phyloP scores from a whole-genome alignment of 768 basidiomycete species.

The Mrakia hoshinonis region DNA sequence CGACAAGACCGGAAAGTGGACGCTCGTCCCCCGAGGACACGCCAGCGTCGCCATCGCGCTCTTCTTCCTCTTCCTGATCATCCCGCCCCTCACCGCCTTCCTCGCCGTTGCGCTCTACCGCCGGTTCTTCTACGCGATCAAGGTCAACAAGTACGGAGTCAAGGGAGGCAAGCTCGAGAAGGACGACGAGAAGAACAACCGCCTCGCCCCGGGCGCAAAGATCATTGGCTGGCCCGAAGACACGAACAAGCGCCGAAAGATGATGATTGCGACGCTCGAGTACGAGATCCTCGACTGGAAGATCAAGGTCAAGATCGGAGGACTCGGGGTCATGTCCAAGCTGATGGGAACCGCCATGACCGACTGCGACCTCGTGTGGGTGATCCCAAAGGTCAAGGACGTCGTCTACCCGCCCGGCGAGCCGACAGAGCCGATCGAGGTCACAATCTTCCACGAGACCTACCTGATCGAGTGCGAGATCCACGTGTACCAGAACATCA shows the following conservation, averaged over 20 bases:
- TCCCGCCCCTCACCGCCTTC: slow-evolving; percentile 78
- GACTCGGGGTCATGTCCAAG: slow-evolving; percentile 93
- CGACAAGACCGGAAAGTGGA: slow-evolving; percentile 68
- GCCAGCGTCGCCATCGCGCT: slow-evolving; percentile 70
- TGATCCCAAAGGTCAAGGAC: slow-evolving; percentile 89
- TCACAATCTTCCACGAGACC: slow-evolving; percentile 89
- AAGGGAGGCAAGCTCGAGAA: slow-evolving; percentile 13
- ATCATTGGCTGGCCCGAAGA: slow-evolving; percentile 87
- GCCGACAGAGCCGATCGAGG: slow-evolving; percentile 85
- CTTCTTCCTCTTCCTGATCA: slow-evolving; percentile 68
- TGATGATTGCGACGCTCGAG: slow-evolving; percentile 52
- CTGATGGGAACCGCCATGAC: slow-evolving; percentile 67
- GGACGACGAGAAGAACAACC: slow-evolving; percentile 19
- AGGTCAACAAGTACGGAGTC: slow-evolving; percentile 57
- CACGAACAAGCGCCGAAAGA: slow-evolving; percentile 70
- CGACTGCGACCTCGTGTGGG: slow-evolving; percentile 48
- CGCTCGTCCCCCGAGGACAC: slow-evolving; percentile 70
- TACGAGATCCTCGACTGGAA: slow-evolving; percentile 95
- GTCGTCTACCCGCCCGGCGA: slow-evolving; percentile 86
- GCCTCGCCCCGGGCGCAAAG: slow-evolving; percentile 42
- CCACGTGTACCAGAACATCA: slow-evolving; percentile 65
- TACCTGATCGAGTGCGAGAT: slow-evolving; percentile 94
- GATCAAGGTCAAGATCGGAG: slow-evolving; percentile 72
- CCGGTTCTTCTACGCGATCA: slow-evolving; percentile 81
- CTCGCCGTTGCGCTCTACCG: slow-evolving; percentile 74